Percentiles rank a stretch among this genome's conserved stretches.
Conservation (phyloP, 2,329 filamentous ascomycete species). For the Lomentospora prolificans region DNA sequence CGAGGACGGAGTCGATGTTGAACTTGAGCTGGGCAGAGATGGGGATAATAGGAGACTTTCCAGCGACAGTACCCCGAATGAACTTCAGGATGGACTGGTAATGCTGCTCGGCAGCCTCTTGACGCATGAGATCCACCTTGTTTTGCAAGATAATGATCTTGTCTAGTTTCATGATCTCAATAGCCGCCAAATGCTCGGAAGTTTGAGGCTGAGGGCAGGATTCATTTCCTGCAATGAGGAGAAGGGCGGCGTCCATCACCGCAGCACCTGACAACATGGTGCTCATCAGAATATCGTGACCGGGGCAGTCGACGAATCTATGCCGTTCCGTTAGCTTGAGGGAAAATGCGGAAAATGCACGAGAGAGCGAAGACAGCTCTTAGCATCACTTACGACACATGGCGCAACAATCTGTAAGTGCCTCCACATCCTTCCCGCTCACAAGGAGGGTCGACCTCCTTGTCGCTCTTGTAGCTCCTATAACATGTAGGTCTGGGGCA, state of each 20-base stretch:
- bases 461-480: slow-evolving; percentile 95
- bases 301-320: slow-evolving; percentile 95
- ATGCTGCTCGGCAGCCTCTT: slow-evolving; percentile 87
- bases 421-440: slow-evolving; percentile 87
- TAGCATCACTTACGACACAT: slow-evolving; percentile 81
- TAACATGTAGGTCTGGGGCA: slow-evolving; percentile 95
- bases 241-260: slow-evolving; percentile 96
- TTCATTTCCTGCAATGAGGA: slow-evolving; percentile 97
- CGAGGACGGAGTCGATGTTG: slow-evolving; percentile 98
- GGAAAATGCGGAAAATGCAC: background rate
- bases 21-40: slow-evolving; percentile 98
- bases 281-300: slow-evolving; percentile 99
- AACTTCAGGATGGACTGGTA: slow-evolving; percentile 98
- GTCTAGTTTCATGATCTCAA: slow-evolving; percentile 99
- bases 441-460: slow-evolving; percentile 93
- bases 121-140: slow-evolving; percentile 97
- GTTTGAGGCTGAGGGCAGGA: slow-evolving; percentile 96
- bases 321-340: background rate
- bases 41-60: slow-evolving; percentile 89
- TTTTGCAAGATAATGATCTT: slow-evolving; percentile 99
- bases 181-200: slow-evolving; percentile 95
- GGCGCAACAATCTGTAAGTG: slow-evolving; percentile 78
- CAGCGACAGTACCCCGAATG: slow-evolving; percentile 92
- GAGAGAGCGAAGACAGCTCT: background rate
- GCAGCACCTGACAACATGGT: slow-evolving; percentile 99